These are phyloP conservation scores for Helianthus annuus DNA, from an alignment of 129 eudicot species.

Conservation along the genomic window DNA sequence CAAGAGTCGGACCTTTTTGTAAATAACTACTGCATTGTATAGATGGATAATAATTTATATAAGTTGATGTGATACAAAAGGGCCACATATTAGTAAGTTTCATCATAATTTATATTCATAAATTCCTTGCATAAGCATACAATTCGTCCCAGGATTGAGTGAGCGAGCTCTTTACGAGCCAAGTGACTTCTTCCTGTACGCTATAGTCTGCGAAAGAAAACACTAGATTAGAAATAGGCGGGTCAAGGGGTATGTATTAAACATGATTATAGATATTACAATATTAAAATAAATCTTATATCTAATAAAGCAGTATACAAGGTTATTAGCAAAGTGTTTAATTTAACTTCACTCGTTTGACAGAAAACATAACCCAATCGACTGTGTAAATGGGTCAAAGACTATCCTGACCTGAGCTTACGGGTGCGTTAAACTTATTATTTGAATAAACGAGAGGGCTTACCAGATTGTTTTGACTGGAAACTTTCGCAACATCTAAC, in stretches of 20 bases:
- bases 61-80: not conserved
- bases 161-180: not conserved
- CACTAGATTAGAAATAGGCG: not conserved
- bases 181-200: constrained; percentile 14
- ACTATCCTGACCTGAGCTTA: not conserved
- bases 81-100: constrained; percentile 20
- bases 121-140: not conserved
- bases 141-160: not conserved
- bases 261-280: not conserved
- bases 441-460: not conserved
- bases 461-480: constrained; percentile 58
- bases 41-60: not conserved
- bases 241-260: not conserved
- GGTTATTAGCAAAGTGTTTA: not conserved
- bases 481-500: constrained; percentile 48
- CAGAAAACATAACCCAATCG: not conserved
- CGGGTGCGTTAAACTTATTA: not conserved
- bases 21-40: not conserved
- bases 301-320: not conserved
- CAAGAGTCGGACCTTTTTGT: not conserved
- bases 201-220: constrained; percentile 15
- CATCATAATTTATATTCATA: constrained; percentile 6
- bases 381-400: not conserved
- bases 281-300: not conserved
- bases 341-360: not conserved